Percentiles rank a stretch among this genome's conserved stretches.
Conservation (phyloP, 1,139 yeast genomes). For the Protomyces pachydermus region DNA sequence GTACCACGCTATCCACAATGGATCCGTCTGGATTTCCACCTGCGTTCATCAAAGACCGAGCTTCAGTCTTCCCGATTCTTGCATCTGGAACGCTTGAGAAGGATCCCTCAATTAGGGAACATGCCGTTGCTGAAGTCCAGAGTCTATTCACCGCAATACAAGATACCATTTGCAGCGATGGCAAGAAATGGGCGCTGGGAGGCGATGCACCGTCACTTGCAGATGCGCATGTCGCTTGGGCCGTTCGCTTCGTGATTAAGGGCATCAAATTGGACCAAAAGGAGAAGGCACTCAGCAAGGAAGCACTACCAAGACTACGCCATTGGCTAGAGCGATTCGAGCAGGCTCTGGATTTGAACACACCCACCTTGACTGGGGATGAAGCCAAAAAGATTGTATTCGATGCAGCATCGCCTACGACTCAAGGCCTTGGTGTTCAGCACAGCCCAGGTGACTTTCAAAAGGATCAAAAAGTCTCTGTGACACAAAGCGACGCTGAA, state of each 20-base stretch:
- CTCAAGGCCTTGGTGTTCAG: conserved; percentile 5
- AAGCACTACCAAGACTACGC: background rate
- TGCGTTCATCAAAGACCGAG: conserved; percentile 1
- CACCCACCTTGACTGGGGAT: conserved; percentile 3
- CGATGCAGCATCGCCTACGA: conserved; percentile 2
- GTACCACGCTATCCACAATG: background rate
- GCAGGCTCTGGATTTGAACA: background rate
- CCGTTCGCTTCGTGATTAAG: conserved; percentile 1
- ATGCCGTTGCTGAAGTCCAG: background rate
- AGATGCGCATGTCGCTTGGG: conserved; percentile 13
- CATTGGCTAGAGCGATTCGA: conserved; percentile 1
- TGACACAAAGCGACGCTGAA: conserved; percentile 6
- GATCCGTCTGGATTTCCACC: no score
- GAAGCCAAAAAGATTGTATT: conserved; percentile 7
- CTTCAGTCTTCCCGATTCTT: no score
- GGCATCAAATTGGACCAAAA: background rate
- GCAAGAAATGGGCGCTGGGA: conserved; percentile 5
- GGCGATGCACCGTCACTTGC: conserved; percentile 15
- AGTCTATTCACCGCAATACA: conserved; percentile 1
- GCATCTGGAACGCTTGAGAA: no score
- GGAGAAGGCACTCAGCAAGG: background rate
- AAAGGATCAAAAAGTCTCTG: background rate
- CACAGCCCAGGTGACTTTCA: background rate
- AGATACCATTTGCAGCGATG: background rate
- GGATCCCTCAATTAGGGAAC: no score